phyloP scores from a whole-genome alignment of 2,329 filamentous ascomycete genomes.

The Plenodomus lindquistii region DNA sequence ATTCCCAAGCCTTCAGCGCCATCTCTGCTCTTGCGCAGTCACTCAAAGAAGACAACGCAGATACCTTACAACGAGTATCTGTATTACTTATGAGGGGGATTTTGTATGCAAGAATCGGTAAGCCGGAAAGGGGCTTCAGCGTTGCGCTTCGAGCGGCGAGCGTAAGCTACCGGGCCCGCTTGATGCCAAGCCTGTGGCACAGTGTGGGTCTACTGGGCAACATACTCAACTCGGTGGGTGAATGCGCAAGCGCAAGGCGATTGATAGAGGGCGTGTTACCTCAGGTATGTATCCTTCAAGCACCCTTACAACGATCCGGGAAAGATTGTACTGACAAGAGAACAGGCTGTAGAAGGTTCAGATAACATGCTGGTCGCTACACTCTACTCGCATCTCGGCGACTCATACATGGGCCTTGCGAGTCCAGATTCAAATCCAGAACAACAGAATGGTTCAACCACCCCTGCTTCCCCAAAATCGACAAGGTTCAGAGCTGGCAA shows the following conservation, averaged over 20 bases:
- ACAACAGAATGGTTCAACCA: neutral
- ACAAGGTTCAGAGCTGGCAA: conserved; percentile 20
- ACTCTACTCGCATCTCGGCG: conserved; percentile 72
- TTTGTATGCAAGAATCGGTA: conserved; percentile 69
- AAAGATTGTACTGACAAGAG: conserved; percentile 1
- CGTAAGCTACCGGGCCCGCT: conserved; percentile 69
- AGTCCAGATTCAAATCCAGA: conserved; percentile 48
- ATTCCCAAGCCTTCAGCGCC: conserved; percentile 56
- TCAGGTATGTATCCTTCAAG: conserved; percentile 56
- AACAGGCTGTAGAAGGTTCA: conserved; percentile 65
- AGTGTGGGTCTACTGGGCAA: conserved; percentile 68
- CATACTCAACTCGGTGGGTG: conserved; percentile 70
- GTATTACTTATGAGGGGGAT: conserved; percentile 74
- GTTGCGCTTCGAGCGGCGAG: conserved; percentile 74
- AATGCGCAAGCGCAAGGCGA: conserved; percentile 68
- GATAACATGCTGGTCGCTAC: conserved; percentile 65
- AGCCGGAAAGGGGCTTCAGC: conserved; percentile 75
- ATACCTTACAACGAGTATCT: conserved; percentile 70
- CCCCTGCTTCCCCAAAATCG: conserved; percentile 1
- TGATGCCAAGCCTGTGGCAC: conserved; percentile 73
- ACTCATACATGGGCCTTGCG: conserved; percentile 78
- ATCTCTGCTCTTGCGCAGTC: conserved; percentile 58
- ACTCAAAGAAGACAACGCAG: conserved; percentile 60
- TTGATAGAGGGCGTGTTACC: conserved; percentile 73
- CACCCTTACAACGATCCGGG: too few relatives aligned